Evolutionary conservation across 2,329 filamentous ascomycete genomes (phyloP).

Genomic region (Tympanopsis confertula): DNA sequence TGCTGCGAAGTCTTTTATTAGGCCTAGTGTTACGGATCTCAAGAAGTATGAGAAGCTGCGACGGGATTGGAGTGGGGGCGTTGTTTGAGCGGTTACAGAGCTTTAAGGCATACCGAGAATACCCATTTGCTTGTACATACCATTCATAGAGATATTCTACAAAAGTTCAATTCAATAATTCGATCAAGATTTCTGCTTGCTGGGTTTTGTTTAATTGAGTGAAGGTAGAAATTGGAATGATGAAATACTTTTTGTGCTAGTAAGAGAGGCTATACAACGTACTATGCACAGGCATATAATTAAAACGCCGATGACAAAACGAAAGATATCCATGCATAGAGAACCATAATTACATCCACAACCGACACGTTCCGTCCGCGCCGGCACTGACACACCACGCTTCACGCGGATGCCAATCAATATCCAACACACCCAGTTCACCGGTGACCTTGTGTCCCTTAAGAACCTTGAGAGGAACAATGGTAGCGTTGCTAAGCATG

Average conservation of each 20-base stretch:
- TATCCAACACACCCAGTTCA: constrained; percentile 79
- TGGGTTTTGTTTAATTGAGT: too few relatives aligned
- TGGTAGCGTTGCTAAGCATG: constrained; percentile 89
- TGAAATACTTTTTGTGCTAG: too few relatives aligned
- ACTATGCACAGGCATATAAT: too few relatives aligned
- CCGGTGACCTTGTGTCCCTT: constrained; percentile 78
- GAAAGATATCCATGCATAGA: constrained; percentile 8
- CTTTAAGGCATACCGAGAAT: too few relatives aligned
- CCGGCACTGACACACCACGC: constrained; percentile 92
- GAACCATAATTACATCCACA: constrained; percentile 64
- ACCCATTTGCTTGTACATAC: too few relatives aligned
- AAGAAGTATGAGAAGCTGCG: constrained; percentile 28
- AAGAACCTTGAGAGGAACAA: constrained; percentile 90
- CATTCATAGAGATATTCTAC: too few relatives aligned
- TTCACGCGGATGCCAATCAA: constrained; percentile 91
- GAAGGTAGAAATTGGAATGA: too few relatives aligned
- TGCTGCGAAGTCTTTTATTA: constrained; percentile 31
- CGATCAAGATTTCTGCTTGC: too few relatives aligned
- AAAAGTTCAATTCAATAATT: too few relatives aligned
- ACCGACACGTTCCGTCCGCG: constrained; percentile 79
- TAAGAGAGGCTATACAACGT: too few relatives aligned
- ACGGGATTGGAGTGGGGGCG: constrained; percentile 2
- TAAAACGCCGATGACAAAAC: too few relatives aligned
- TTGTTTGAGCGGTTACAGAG: too few relatives aligned
- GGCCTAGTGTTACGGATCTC: constrained; percentile 35